Base-by-base conservation (phyloP, 2,329 filamentous ascomycete genomes). In the Akanthomyces lecanii region DNA sequence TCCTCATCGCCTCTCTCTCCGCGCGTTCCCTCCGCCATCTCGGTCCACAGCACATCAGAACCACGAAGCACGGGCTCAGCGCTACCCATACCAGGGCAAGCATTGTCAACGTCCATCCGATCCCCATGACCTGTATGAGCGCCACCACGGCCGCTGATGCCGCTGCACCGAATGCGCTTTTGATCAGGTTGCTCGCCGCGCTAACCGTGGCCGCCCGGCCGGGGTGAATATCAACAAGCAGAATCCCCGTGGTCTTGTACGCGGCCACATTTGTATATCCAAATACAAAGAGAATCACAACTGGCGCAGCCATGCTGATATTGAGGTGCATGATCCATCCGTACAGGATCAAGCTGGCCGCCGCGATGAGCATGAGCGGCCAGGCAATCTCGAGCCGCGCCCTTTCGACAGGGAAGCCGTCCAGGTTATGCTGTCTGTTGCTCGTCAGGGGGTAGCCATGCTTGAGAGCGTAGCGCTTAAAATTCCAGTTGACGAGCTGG, bases 401-500 rank as follows among this genome's bases (percentile, higher is more conserved):
- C 4, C 69, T 68, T 66, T 82, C 79, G 14, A 82, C 77, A 3
- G 79, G 78, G 50, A 81, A 80, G 7, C 71, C 66, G 1, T 67
- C 63, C 14, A 81, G 68, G 65, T 80, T 75, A 38, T 76, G 71
- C 64, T 77, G 78, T 21, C 80, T 78, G 51, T 77, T 79, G 66
- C 77, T 79, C 55, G 77, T 78, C 58, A 86, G 75, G 0, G 75
- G 67, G 16, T 87, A 72, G 6, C 81, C 81, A 0, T 83, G 71
- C 1, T 72, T 74, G 11, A 71, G 71, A 1, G 85, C 84, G 62
- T 85, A 78, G 10, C 85, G 81, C 0, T 79, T 77, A 70, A 85
- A 90, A 70, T 88, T 89, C 74, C 80, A 81, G 71, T 90, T 86
- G n/a, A 89, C 77, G 2, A 84, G 65, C 12, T 78, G 78, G 2